Evolutionary conservation across 306 rosid genomes (phyloP), one percentile per base, ranked within the genome.

Genomic region (Malus sieversii): DNA sequence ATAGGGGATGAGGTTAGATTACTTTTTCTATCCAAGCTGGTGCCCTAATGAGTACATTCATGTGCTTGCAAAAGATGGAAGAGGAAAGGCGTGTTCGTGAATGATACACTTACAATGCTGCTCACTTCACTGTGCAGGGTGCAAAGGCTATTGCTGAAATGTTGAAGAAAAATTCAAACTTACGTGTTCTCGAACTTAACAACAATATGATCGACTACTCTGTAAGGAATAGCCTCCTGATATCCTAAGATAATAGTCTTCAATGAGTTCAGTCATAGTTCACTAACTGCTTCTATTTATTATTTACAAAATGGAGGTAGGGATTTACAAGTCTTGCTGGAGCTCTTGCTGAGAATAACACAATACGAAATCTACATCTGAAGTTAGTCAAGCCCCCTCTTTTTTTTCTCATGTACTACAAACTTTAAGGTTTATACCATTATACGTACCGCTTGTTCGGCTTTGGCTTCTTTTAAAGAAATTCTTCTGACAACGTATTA

Each of bases 281-380:
- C 69, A 45, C 3, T 62, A 42, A 78, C 64, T 73, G 84, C 73
- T 80, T 84, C 65, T 4, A 57, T 72, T 75, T 82, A 66, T 79
- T 70, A 80, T 75, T 87, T 71, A 59, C 82, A 77, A 79, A 84
- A 80, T 88, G 88, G 94, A 85, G 87, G 87, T 85, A 95, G 99
- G 99, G 99, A 81, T 95, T 95, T 80, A 77, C 97, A 75, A 88
- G 97, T 86, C 85, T 95, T 72, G 99, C 97, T 33, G 99, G 91
- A 73, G 99, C 97, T 80, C 96, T 95, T 83, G 83, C 86, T 64
- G 99, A 87, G 88, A 92, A 90, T 80, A 92, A 84, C 80, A 84
- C 85, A 48, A 45, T 95, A 80, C 82, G 93, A 62, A 88, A 87
- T 85, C 70, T 95, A 66, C 97, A 92, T 86, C 92, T 95, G 80